Evolutionary conservation across 192 early-diverging fungal genomes (phyloP).

Genomic region (Chytriomyces sp.): DNA sequence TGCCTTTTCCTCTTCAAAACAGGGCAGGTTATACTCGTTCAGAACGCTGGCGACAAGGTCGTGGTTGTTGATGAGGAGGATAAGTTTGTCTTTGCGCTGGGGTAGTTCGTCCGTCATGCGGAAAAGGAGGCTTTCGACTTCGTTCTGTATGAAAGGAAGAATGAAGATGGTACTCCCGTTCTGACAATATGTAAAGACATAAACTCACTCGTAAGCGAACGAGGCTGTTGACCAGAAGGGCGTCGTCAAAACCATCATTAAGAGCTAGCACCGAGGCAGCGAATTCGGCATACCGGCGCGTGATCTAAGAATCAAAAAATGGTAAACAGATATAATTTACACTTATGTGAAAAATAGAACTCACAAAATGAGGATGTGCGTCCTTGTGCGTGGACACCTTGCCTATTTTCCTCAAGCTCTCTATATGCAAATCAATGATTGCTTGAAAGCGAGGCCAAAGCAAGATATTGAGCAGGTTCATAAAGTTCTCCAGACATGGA

Average conservation of each 20-base stretch:
- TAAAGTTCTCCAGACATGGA: constrained; percentile 81
- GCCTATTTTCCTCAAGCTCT: constrained; percentile 80
- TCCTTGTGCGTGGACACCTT: constrained; percentile 69
- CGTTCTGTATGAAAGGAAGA: constrained; percentile 50
- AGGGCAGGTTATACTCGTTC: constrained; percentile 48
- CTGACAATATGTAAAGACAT: neutral
- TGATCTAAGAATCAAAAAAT: constrained; percentile 55
- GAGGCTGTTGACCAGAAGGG: constrained; percentile 76
- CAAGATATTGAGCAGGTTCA: constrained; percentile 89
- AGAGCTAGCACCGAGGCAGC: constrained; percentile 84
- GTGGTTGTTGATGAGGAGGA: constrained; percentile 95
- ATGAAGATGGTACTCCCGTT: neutral
- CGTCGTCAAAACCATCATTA: constrained; percentile 86
- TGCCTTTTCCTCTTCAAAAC: constrained; percentile 52
- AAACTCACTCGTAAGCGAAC: constrained; percentile 9
- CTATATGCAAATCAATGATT: constrained; percentile 88
- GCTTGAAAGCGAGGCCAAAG: constrained; percentile 82
- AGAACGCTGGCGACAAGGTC: constrained; percentile 85
- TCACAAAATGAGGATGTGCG: constrained; percentile 80
- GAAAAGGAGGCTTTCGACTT: constrained; percentile 75
- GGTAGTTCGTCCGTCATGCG: constrained; percentile 72
- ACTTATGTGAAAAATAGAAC: constrained; percentile 22
- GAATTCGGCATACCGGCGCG: constrained; percentile 91
- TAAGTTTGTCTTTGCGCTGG: constrained; percentile 68
- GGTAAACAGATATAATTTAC: neutral